Conservation (phyloP, 495 filamentous ascomycete species). For the Podospora conica region DNA sequence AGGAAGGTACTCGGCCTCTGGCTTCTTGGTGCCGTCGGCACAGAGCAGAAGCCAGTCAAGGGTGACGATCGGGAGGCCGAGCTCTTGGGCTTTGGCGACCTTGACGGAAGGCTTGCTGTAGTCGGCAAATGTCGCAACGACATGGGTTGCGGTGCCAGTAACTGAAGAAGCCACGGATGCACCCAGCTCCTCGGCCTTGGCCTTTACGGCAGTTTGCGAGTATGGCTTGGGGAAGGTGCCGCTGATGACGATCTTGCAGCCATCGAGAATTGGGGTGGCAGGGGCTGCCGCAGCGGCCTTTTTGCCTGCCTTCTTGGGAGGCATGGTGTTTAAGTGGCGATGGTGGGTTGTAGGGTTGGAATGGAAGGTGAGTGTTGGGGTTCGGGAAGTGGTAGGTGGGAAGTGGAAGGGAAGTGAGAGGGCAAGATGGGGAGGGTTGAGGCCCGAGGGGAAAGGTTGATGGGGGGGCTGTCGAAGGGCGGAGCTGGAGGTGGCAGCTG, state of each 20-base stretch:
- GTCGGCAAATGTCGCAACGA: slow-evolving; percentile 51
- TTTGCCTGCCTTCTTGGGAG: slow-evolving; percentile 20
- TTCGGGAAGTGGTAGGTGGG: not conserved
- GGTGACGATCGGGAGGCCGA: slow-evolving; percentile 51
- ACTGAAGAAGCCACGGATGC: slow-evolving; percentile 44
- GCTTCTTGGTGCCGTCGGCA: slow-evolving; percentile 34
- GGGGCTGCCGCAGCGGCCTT: slow-evolving; percentile 21
- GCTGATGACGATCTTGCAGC: slow-evolving; percentile 51
- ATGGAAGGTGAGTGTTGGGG: not conserved
- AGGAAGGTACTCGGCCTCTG: slow-evolving; percentile 18
- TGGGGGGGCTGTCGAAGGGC: too few species aligned
- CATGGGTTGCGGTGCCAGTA: slow-evolving; percentile 49
- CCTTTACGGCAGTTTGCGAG: slow-evolving; percentile 44
- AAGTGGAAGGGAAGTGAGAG: not conserved
- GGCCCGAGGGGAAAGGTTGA: not conserved
- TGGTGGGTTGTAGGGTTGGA: not conserved
- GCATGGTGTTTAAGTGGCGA: slow-evolving; percentile 17
- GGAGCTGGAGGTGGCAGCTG: too few species aligned
- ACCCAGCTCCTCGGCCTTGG: slow-evolving; percentile 43
- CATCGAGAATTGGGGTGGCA: slow-evolving; percentile 37
- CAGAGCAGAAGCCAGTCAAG: slow-evolving; percentile 58
- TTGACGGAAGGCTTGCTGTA: slow-evolving; percentile 41
- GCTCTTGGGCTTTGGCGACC: slow-evolving; percentile 46
- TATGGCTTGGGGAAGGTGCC: slow-evolving; percentile 49
- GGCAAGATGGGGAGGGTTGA: not conserved